Conservation (phyloP, 495 filamentous ascomycete genomes). For the Bathelium albidoporum region DNA sequence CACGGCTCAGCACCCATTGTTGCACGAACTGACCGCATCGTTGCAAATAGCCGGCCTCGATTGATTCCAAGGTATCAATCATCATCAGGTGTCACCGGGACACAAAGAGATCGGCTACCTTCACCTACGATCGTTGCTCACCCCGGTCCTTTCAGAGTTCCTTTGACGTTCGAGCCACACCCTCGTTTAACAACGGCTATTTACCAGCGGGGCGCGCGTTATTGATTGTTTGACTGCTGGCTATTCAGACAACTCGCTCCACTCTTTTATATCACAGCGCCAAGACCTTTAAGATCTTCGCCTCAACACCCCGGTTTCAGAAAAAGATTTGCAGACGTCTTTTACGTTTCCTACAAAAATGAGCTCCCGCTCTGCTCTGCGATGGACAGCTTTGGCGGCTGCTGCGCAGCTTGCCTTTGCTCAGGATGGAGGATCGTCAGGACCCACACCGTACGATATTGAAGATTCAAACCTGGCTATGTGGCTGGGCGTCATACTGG, state of each 20-base stretch:
- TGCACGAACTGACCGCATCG: not conserved
- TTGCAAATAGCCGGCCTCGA: not conserved
- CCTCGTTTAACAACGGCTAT: not conserved
- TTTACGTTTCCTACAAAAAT: not conserved
- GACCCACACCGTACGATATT: not conserved
- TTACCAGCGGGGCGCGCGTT: not conserved
- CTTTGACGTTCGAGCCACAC: not conserved
- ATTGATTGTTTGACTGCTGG: not conserved
- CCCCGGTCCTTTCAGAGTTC: not conserved
- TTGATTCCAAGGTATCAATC: not conserved
- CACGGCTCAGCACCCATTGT: not conserved
- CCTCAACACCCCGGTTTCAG: not conserved
- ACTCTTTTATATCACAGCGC: not conserved
- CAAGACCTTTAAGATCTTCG: not conserved
- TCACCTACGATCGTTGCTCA: not conserved
- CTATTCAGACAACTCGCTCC: not conserved
- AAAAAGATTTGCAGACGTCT: not conserved
- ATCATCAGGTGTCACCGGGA: not conserved
- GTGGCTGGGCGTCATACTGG: not conserved
- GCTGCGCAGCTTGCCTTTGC: not conserved
- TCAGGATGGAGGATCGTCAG: not conserved
- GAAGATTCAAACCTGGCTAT: not conserved
- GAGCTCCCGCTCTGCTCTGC: not conserved
- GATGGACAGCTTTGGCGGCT: not conserved
- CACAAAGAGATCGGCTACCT: not conserved